A percentile compares a stretch with the other conserved stretches of the same genome.
These are phyloP conservation scores for Dacryopinax spathularia DNA, from an alignment of 768 basidiomycete species.

Conservation along the genomic window DNA sequence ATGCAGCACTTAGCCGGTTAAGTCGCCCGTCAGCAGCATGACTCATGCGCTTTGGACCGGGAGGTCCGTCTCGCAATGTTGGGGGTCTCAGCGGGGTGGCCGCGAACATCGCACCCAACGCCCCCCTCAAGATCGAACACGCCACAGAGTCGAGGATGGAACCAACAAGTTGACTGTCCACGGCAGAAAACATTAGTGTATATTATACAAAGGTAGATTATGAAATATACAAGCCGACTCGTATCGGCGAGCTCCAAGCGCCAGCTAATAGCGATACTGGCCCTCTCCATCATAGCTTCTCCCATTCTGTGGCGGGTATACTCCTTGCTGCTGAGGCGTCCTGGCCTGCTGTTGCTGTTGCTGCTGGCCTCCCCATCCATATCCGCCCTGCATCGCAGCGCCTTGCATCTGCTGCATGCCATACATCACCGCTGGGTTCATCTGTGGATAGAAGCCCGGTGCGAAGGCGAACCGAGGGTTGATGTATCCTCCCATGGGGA, in stretches of 20 bases:
- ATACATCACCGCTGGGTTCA: not conserved
- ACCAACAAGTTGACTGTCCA: not conserved
- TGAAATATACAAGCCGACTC: too few species aligned
- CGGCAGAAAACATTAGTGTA: too few species aligned
- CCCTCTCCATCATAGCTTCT: not conserved
- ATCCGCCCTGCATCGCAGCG: not conserved
- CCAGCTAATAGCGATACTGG: not conserved
- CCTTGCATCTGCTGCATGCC: not conserved
- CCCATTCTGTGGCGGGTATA: not conserved
- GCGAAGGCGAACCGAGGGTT: slow-evolving; percentile 1
- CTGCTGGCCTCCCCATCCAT: not conserved
- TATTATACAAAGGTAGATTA: too few species aligned
- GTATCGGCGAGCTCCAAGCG: not conserved
- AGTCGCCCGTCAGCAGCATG: not conserved
- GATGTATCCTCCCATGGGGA: not conserved
- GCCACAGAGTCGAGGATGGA: not conserved
- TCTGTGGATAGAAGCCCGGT: not conserved
- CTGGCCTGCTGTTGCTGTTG: not conserved
- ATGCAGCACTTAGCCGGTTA: not conserved
- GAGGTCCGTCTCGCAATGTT: not conserved
- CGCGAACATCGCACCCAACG: too few species aligned
- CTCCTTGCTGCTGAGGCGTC: not conserved
- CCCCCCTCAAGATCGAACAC: too few species aligned
- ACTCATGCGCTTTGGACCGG: not conserved
- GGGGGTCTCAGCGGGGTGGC: not conserved